Evolutionary conservation across 2,329 filamentous ascomycete species (phyloP), one percentile per base, ranked within the genome.

Genomic region (Diaporthe nobilis): DNA sequence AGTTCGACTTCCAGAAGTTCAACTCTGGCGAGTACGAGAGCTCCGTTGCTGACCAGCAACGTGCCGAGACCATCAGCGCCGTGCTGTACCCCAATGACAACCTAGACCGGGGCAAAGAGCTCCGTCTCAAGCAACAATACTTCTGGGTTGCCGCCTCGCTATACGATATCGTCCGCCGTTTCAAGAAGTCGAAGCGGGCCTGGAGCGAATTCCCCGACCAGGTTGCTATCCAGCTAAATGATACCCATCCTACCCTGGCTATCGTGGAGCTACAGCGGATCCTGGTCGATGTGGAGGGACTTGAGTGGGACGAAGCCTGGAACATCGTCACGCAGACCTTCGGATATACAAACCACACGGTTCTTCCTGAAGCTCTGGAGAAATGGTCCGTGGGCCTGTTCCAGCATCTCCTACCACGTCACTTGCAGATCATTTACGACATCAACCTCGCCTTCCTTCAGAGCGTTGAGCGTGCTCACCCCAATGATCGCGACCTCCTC

Each of bases 1-100:
- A 99, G 85, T 99, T 99, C 79, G 96, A 99, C 86, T 99, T 99
- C 87, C 96, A 98, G 82, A 98, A 98, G 84, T 99, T 99, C 92
- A 99, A 99, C 87, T 97, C 90, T 76, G 97, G 97, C 78, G 76
- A 75, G 81, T 99, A 99, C 83, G 97, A 99, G 86, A 97, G 94
- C 86, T 97, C 97, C 17, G 97, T 99, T 53, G 95, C 94, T n/a
- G 97, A 99, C 80, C 95, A 98, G 86, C 97, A 99, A 88, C 94
- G 95, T 75, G 97, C 97, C n/a, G 97, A 99, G 88, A 98, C 96
- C 73, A 99, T 99, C 86, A 98, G 96, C 71, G 96, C 96, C 44
- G 97, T 99, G 20, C 87, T 99, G 60, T 99, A 99, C 83, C 97
- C 97, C 76, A 99, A 99, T 82, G 96, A 98, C 85, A 98, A 98